Percentiles rank a stretch among this genome's conserved stretches.
phyloP scores from a whole-genome alignment of 345 rosid genomes.

The Aethionema arabicum region DNA sequence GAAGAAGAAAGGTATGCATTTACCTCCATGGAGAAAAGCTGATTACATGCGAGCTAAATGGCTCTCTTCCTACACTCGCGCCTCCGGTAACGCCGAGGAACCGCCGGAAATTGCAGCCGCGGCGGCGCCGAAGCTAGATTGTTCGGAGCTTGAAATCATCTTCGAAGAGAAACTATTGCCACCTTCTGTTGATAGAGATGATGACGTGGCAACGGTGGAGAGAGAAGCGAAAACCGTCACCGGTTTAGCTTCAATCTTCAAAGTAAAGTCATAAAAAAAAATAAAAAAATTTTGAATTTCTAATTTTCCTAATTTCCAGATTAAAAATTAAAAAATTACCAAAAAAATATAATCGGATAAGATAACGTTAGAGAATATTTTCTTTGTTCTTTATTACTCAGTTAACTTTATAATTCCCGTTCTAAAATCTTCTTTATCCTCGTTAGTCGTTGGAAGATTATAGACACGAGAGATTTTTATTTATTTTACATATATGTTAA shows the following conservation, averaged over 20 bases:
- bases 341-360: neutral
- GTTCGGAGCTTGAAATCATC: constrained; percentile 53
- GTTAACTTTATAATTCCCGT: neutral
- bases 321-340: constrained; percentile 7
- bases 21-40: constrained; percentile 88
- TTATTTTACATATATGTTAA: too few relatives aligned
- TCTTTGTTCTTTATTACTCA: neutral
- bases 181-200: constrained; percentile 5
- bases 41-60: constrained; percentile 89
- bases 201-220: constrained; percentile 42
- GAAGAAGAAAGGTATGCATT: constrained; percentile 88
- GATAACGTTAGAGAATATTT: constrained; percentile 4
- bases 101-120: constrained; percentile 7
- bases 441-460: too few relatives aligned
- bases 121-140: constrained; percentile 14
- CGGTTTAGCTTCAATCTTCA: constrained; percentile 79
- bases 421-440: too few relatives aligned
- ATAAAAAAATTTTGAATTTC: constrained; percentile 34
- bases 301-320: constrained; percentile 20
- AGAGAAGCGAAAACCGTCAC: constrained; percentile 56
- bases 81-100: constrained; percentile 19
- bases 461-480: too few relatives aligned
- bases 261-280: constrained; percentile 53
- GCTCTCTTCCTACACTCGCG: constrained; percentile 60
- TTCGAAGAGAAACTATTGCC: constrained; percentile 45